phyloP scores from a whole-genome alignment of 768 basidiomycete genomes.

The Hericium coralloides region DNA sequence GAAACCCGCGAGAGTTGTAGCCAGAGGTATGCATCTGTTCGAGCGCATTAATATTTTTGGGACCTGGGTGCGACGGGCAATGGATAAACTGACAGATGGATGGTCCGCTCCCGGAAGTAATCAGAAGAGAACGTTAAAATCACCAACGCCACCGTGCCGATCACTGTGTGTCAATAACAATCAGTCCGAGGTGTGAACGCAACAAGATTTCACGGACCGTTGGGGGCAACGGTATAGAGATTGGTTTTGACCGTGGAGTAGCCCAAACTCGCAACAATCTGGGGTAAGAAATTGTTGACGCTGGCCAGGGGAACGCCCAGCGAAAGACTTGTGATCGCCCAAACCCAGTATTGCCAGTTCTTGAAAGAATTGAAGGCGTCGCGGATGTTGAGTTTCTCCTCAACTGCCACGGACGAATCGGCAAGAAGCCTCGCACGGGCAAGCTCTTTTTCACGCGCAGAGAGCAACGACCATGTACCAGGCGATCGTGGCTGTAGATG shows the following conservation, averaged over 20 bases:
- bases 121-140: background rate
- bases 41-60: background rate
- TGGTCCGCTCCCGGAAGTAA: background rate
- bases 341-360: background rate
- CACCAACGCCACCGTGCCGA: background rate
- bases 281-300: background rate
- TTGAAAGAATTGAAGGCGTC: background rate
- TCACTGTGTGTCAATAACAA: background rate
- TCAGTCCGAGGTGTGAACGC: background rate
- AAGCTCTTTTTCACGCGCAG: background rate
- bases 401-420: background rate
- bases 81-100: background rate
- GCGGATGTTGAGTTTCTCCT: background rate
- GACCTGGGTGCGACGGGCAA: background rate
- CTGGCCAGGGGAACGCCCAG: background rate
- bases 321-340: background rate
- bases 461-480: background rate
- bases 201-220: background rate
- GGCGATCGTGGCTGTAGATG: background rate
- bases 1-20: background rate
- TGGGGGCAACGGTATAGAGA: background rate
- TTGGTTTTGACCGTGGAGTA: background rate
- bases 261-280: background rate
- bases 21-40: background rate
- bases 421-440: background rate